Evolutionary conservation across 2,329 filamentous ascomycete genomes (phyloP), one percentile per base, ranked within the genome.

Genomic region (Aschersonia sp.): DNA sequence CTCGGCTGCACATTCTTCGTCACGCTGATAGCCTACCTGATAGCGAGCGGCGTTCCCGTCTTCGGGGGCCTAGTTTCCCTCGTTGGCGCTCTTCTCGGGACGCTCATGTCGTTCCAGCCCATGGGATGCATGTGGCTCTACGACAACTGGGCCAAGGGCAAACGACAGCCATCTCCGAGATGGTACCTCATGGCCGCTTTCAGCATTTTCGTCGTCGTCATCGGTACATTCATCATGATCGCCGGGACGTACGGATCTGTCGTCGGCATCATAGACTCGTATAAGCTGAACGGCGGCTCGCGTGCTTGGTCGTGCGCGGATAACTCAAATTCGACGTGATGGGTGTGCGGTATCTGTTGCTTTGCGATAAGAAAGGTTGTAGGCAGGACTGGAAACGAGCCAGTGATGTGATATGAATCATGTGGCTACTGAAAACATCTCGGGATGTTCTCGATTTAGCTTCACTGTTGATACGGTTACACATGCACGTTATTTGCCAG

Each of bases 191-290:
- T 54, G 48, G 55, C 51, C 45, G 50, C 51, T 35, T 46, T 50
- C 2, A 47, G 45, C 41, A 20, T 40, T 6, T 47, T 47, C 10
- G 45, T 49, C 3, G 41, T 49, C 5, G 45, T 47, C 7, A 28
- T 31, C 4, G 57, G 56, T 4, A 53, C 54, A 0, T 72, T 72
- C 49, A 51, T 71, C 6, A 71, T 65, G 59, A 53, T 71, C 44
- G 65, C 59, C 4, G 69, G 68, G 1, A 71, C 68, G 0, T 72
- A 71, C 45, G 68, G 67, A 0, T 67, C 67, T 0, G 55, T 72
- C 5, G 56, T 67, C 5, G 59, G 54, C 3, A 56, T 57, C 35
- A 61, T 54, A 5, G 57, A 65, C 5, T 56, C 57, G 1, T 67
- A 70, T 48, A 55, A 57, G n/a, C 51, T 51, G 4, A 55, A 55